Conservation (phyloP, 163 green algal species). For the Chlamydomonas reinhardtii region DNA sequence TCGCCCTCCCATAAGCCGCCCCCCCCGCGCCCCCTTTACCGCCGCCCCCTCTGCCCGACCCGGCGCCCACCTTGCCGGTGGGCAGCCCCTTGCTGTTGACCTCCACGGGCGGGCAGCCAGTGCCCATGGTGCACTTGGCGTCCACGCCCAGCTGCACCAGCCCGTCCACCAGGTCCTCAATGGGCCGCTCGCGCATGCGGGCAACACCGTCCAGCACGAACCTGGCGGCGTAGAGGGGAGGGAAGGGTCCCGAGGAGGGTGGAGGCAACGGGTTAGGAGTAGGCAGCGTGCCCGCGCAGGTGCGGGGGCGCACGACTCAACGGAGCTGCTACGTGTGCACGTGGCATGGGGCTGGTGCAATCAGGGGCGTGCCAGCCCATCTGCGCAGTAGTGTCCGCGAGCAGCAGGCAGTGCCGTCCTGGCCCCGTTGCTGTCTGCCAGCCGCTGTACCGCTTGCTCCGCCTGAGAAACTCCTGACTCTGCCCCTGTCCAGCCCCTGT, state of each 20-base stretch:
- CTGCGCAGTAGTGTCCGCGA: not conserved
- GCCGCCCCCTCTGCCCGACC: not conserved
- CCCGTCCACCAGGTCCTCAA: conserved; percentile 95
- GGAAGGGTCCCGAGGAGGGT: not conserved
- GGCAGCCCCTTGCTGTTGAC: conserved; percentile 87
- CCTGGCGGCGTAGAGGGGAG: not conserved
- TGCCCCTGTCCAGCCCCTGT: too few species aligned
- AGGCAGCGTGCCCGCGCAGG: too few species aligned
- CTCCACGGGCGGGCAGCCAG: conserved; percentile 92
- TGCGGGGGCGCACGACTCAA: too few species aligned
- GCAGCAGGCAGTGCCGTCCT: too few species aligned
- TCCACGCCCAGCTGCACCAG: conserved; percentile 96
- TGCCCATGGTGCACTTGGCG: conserved; percentile 91
- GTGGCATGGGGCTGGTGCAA: not conserved
- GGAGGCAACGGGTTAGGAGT: too few species aligned
- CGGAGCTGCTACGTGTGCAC: not conserved
- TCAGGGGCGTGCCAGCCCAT: not conserved
- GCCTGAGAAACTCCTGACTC: too few species aligned
- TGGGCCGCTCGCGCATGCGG: conserved; percentile 97
- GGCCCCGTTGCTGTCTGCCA: too few species aligned
- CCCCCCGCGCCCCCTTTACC: not conserved
- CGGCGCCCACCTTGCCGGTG: conserved; percentile 77
- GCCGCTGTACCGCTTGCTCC: too few species aligned
- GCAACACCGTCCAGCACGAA: conserved; percentile 95
- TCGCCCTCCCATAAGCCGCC: not conserved